Percentiles rank a stretch among this genome's conserved stretches.
Evolutionary conservation across 2,329 filamentous ascomycete genomes (phyloP).

Genomic region (Aspergillus clavatus): DNA sequence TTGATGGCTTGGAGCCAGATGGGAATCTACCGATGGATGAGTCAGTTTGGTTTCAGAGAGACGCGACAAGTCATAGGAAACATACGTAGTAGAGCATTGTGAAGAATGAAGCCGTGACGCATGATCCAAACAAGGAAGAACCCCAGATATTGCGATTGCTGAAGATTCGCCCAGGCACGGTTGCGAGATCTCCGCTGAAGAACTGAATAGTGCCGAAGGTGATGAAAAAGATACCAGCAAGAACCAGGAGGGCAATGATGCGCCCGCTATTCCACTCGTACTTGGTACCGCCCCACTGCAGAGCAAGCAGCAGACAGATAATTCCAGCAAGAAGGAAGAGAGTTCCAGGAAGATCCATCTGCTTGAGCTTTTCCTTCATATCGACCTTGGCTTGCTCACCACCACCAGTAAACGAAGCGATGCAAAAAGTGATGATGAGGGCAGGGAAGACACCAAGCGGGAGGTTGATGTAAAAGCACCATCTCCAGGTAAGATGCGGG

Average conservation of each 20-base stretch:
- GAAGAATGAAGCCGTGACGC: conserved; percentile 4
- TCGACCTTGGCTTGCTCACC: no score
- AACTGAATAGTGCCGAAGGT: conserved; percentile 3
- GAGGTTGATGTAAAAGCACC: conserved; percentile 1
- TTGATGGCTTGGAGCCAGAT: conserved; percentile 14
- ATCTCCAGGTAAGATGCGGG: no score
- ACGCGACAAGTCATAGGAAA: background rate
- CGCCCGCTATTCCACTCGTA: conserved; percentile 9
- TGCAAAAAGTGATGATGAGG: no score
- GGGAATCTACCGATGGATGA: conserved; percentile 6
- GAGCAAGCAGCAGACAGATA: conserved; percentile 11
- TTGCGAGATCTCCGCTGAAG: conserved; percentile 4
- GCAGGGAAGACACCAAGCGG: no score
- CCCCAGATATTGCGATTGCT: conserved; percentile 5
- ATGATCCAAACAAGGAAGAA: no score
- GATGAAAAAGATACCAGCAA: conserved; percentile 4
- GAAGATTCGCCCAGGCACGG: conserved; percentile 7
- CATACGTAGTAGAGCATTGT: conserved; percentile 10
- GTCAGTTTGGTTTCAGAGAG: background rate
- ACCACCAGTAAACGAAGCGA: no score
- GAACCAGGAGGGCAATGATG: conserved; percentile 7
- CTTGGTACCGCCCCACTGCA: conserved; percentile 12
- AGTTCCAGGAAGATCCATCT: background rate
- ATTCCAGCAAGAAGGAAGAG: conserved; percentile 3
- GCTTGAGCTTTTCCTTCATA: no score